Conservation (phyloP, 768 basidiomycete species). For the Favolaschia claudopus region DNA sequence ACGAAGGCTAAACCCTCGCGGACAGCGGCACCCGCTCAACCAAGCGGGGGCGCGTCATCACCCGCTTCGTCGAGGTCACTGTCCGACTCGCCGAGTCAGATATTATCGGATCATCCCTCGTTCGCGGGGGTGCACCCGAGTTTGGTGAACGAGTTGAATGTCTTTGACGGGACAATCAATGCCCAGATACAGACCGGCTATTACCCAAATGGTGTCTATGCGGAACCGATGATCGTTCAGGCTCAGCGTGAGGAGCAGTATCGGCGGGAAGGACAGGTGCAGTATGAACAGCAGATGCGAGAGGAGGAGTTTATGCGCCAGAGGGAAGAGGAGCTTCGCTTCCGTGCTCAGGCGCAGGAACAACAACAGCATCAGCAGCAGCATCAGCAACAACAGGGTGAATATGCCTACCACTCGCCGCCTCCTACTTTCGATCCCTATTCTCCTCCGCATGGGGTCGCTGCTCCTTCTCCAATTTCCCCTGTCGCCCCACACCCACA, state of each 20-base stretch:
- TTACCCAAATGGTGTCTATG: slow-evolving; percentile 44
- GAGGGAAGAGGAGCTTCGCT: slow-evolving; percentile 27
- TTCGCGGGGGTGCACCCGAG: slow-evolving; percentile 64
- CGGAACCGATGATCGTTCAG: slow-evolving; percentile 35
- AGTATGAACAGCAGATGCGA: slow-evolving; percentile 38
- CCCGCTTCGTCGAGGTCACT: slow-evolving; percentile 33
- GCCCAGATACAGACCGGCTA: slow-evolving; percentile 59
- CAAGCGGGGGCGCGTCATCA: slow-evolving; percentile 17
- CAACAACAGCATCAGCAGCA: slow-evolving; percentile 25
- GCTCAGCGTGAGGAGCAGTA: slow-evolving; percentile 31
- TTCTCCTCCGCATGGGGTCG: slow-evolving; percentile 3
- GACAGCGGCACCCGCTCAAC: slow-evolving; percentile 9
- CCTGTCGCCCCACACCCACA: slow-evolving; percentile 13
- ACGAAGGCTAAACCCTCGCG: slow-evolving; percentile 47
- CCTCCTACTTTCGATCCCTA: slow-evolving; percentile 20
- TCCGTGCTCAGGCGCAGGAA: slow-evolving; percentile 30
- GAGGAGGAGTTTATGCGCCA: slow-evolving; percentile 36
- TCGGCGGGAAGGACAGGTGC: slow-evolving; percentile 29
- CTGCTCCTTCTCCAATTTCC: slow-evolving; percentile 12
- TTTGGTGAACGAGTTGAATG: slow-evolving; percentile 60
- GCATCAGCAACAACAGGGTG: slow-evolving; percentile 29
- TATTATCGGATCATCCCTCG: slow-evolving; percentile 42
- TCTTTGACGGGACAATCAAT: slow-evolving; percentile 63
- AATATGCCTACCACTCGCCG: slow-evolving; percentile 27
- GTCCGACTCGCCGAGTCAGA: slow-evolving; percentile 42